Evolutionary conservation across 768 basidiomycete genomes (phyloP), one percentile per base, ranked within the genome.

Genomic region (Suillus placidus): DNA sequence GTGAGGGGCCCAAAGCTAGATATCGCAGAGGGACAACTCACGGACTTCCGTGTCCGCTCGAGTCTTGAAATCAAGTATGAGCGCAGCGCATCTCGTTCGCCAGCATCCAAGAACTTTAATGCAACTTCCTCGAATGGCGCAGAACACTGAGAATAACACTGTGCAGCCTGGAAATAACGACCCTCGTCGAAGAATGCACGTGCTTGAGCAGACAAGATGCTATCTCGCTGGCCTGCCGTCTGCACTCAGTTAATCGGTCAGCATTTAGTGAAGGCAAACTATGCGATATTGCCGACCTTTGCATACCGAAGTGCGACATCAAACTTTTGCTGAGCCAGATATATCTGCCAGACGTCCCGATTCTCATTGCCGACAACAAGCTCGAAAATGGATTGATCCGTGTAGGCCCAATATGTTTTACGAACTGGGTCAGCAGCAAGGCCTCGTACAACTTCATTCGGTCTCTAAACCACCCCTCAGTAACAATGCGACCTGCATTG

Each of bases 351-450:
- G 9, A 99, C 89, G 73, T 98, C 93, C 13, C 96, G 86, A 72
- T 93, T 92, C 79, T 99, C 97, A 70, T 96, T 94, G 9, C 83
- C 83, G 13, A 93, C 84, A 7, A 90, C 87, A 32, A 99, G 79
- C 72, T 99, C 97, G 71, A 93, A 95, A 23, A 99, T 83, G 0
- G 93, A 91, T 67, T 89, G 87, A 68, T 93, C 89, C 0, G 96
- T 96, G 73, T 90, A 96, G 2, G 95, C 86, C 97, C 97, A 99
- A 71, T 91, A 96, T 16, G 97, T 99, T 76, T 87, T 89, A 10
- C 91, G 87, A 4, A 93, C 88, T 20, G 91, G 92, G 77, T 99
- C 97, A 10, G 91, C 85, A 6, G 90, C 86, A 38, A 98, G 79
- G 0, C 91, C 93, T 35, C 86, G 81, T 20, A 94, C 88, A 42